Evolutionary conservation across 2,329 filamentous ascomycete species (phyloP).

Genomic region (Neofusicoccum sp.): DNA sequence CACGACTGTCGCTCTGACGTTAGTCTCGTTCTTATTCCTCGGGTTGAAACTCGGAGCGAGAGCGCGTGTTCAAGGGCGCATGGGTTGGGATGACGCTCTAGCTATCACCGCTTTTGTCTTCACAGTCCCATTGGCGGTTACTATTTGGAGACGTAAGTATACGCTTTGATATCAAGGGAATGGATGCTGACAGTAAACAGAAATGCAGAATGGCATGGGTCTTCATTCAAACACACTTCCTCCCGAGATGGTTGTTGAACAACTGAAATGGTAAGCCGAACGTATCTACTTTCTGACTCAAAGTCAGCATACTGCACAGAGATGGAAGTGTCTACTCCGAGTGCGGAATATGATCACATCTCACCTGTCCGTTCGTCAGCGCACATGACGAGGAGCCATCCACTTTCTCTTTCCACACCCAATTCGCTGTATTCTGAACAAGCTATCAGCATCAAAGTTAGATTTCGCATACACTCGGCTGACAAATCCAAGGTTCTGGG

Average conservation of each 20-base stretch:
- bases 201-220: not conserved
- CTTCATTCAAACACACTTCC: not conserved
- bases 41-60: not conserved
- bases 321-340: too few relatives aligned
- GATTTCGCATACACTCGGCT: not conserved
- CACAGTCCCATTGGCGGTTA: not conserved
- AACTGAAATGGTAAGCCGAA: not conserved
- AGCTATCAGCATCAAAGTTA: not conserved
- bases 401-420: too few relatives aligned
- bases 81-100: constrained; percentile 1
- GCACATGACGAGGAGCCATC: too few relatives aligned
- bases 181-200: not conserved
- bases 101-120: not conserved
- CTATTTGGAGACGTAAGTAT: not conserved
- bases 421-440: too few relatives aligned
- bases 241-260: not conserved
- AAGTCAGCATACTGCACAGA: not conserved
- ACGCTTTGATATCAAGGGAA: too few relatives aligned
- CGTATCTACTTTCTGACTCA: not conserved
- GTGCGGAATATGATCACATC: too few relatives aligned
- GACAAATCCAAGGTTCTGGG: constrained; percentile 28
- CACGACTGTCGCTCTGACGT: not conserved
- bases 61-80: not conserved
- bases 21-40: not conserved
- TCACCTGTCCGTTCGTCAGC: too few relatives aligned